phyloP scores from a whole-genome alignment of 2,329 filamentous ascomycete species.

The Fusarium odoratissimum region DNA sequence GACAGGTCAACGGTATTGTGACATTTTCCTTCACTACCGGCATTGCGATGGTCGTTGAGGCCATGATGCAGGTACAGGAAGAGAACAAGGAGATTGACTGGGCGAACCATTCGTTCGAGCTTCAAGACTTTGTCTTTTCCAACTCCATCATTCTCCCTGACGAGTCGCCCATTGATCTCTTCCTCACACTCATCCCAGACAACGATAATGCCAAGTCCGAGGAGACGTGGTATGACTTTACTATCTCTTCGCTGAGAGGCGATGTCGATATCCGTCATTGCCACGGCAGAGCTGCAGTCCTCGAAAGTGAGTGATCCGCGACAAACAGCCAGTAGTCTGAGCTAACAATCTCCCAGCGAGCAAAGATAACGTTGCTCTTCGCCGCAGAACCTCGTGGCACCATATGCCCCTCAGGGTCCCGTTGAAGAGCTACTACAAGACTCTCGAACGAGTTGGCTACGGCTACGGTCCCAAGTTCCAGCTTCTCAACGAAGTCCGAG shows the following conservation, averaged over 20 bases:
- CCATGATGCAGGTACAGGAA: conserved; percentile 41
- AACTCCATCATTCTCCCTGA: conserved; percentile 43
- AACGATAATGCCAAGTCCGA: conserved; percentile 31
- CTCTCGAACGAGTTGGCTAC: conserved; percentile 39
- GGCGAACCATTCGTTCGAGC: conserved; percentile 32
- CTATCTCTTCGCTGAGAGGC: conserved; percentile 40
- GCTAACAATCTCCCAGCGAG: conserved; percentile 9
- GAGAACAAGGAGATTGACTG: conserved; percentile 37
- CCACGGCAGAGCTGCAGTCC: conserved; percentile 28
- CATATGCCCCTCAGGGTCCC: conserved; percentile 40
- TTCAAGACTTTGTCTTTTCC: conserved; percentile 41
- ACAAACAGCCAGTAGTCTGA: not conserved
- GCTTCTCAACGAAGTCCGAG: conserved; percentile 38
- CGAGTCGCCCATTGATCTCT: conserved; percentile 34
- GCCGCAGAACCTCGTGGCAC: conserved; percentile 35
- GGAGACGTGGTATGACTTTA: conserved; percentile 40
- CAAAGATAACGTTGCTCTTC: not conserved
- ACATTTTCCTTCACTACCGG: conserved; percentile 41
- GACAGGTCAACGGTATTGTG: conserved; percentile 39
- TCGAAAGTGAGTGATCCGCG: conserved; percentile 22
- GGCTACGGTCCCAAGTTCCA: conserved; percentile 42
- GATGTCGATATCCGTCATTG: conserved; percentile 42
- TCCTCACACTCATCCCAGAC: conserved; percentile 36
- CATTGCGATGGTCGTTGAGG: conserved; percentile 41
- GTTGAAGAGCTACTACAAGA: conserved; percentile 41